These are phyloP conservation scores for Clohesyomyces aquaticus DNA, from an alignment of 495 filamentous ascomycete species.

Conservation along the genomic window DNA sequence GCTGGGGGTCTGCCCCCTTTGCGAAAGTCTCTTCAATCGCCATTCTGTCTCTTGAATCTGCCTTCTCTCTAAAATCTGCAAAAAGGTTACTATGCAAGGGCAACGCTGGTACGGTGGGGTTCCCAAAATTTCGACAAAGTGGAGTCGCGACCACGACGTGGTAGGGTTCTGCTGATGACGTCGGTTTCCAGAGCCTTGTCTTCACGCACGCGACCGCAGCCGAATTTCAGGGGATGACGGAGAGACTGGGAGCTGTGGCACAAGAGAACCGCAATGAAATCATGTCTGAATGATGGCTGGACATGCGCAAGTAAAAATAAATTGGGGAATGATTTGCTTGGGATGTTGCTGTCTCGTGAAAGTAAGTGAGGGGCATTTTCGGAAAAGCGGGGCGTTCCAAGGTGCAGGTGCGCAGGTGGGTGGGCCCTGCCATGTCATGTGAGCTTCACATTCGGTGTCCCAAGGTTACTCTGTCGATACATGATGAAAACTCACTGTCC, in stretches of 20 bases:
- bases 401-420: too few relatives aligned
- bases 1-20: constrained; percentile 22
- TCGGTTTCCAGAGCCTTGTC: neutral
- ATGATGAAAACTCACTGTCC: too few relatives aligned
- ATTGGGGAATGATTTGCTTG: neutral
- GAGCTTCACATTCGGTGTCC: neutral
- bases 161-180: neutral
- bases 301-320: neutral
- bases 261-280: constrained; percentile 3
- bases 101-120: constrained; percentile 1
- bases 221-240: constrained; percentile 8
- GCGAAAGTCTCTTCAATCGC: constrained; percentile 24
- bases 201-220: neutral
- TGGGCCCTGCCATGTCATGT: neutral
- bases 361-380: constrained; percentile 1
- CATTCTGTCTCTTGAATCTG: constrained; percentile 8
- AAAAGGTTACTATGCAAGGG: constrained; percentile 1
- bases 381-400: constrained; percentile 6
- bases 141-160: neutral
- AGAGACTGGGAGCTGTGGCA: neutral
- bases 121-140: neutral
- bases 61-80: neutral
- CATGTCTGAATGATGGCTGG: neutral
- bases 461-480: too few relatives aligned
- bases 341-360: neutral